Evolutionary conservation across 371 early-diverging fungal species (phyloP).

Genomic region (Apophysomyces elegans): DNA sequence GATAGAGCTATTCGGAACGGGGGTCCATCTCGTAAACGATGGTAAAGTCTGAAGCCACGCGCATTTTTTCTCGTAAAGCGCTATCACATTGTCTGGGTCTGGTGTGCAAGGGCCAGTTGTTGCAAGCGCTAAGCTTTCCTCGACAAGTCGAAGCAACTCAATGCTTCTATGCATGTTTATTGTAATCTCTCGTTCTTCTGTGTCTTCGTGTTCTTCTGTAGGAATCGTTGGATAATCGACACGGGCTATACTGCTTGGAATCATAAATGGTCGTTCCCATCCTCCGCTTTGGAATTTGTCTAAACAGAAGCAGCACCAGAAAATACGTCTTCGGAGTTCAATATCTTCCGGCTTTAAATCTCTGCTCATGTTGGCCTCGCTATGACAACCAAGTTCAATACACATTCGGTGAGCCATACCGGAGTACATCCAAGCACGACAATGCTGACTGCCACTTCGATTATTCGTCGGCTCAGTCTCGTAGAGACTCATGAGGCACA

Average conservation of each 20-base stretch:
- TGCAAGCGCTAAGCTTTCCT: conserved; percentile 6
- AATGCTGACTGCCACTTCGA: conserved; percentile 20
- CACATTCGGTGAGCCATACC: conserved; percentile 25
- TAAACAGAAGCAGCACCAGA: conserved; percentile 38
- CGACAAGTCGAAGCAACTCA: conserved; percentile 15
- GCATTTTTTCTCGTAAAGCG: conserved; percentile 10
- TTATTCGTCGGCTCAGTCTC: conserved; percentile 29
- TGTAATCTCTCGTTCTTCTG: conserved; percentile 13
- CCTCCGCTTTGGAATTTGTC: conserved; percentile 41
- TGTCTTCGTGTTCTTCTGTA: conserved; percentile 12
- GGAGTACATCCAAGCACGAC: conserved; percentile 21
- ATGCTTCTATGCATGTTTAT: conserved; percentile 9
- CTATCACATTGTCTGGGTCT: not conserved
- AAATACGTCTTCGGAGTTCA: conserved; percentile 32
- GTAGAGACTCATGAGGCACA: conserved; percentile 37
- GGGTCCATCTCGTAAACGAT: conserved; percentile 36
- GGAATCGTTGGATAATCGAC: conserved; percentile 4
- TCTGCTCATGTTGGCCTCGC: conserved; percentile 17
- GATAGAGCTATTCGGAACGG: conserved; percentile 17
- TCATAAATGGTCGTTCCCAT: conserved; percentile 44
- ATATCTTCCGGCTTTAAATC: conserved; percentile 17
- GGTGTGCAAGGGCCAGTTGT: conserved; percentile 8
- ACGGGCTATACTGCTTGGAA: conserved; percentile 18
- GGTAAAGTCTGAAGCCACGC: conserved; percentile 28
- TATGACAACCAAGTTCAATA: conserved; percentile 16